A percentile compares a stretch with the other conserved stretches of the same genome.
Conservation (phyloP, 176 grass and related monocot species). For the Rhynchospora tenuis region DNA sequence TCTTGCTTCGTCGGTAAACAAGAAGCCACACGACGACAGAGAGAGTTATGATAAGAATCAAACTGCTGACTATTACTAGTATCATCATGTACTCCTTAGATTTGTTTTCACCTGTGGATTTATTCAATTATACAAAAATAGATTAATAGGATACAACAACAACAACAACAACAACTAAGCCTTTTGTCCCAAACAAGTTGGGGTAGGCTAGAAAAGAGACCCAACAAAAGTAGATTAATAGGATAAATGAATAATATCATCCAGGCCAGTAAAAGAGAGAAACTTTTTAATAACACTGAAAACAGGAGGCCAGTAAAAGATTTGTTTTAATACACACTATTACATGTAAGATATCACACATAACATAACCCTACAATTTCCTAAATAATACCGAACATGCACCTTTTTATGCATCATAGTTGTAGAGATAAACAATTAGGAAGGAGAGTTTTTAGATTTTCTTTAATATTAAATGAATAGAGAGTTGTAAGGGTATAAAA, state of each 20-base stretch:
- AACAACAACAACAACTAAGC: too few relatives aligned
- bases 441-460: neutral
- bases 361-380: neutral
- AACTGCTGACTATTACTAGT: constrained; percentile 64
- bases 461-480: neutral
- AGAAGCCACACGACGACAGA: constrained; percentile 84
- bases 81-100: constrained; percentile 75
- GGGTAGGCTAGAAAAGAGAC: too few relatives aligned
- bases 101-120: constrained; percentile 59
- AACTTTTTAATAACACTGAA: neutral
- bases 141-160: neutral
- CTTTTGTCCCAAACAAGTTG: too few relatives aligned
- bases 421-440: neutral
- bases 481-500: neutral
- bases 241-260: neutral
- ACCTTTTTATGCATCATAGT: neutral
- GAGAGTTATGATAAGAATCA: constrained; percentile 74
- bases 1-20: constrained; percentile 76
- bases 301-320: too few relatives aligned
- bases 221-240: constrained; percentile 7
- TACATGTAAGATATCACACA: neutral
- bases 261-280: neutral
- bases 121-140: constrained; percentile 15
- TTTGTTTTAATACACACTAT: neutral
- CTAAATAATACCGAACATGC: neutral